Evolutionary conservation across 441 rosid species (phyloP).

Genomic region (Metrosideros polymorpha): DNA sequence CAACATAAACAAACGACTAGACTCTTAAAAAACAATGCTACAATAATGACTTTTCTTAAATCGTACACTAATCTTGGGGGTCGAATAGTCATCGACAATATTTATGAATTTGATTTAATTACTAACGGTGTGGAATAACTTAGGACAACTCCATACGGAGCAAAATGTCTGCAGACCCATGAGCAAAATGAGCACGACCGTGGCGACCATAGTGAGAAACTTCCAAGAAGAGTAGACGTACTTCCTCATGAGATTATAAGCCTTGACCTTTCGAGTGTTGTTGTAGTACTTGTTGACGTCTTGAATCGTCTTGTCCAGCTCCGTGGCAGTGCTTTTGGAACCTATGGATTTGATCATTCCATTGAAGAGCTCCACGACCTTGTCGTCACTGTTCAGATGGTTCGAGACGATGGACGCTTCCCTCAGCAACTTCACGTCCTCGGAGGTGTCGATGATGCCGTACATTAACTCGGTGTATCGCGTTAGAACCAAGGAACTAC

Average conservation of each 20-base stretch:
- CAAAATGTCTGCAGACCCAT: background rate
- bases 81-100: too few relatives aligned
- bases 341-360: background rate
- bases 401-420: background rate
- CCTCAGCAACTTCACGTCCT: background rate
- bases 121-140: background rate
- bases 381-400: background rate
- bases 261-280: background rate
- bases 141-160: background rate
- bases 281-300: background rate
- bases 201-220: background rate
- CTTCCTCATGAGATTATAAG: background rate
- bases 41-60: too few relatives aligned
- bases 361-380: background rate
- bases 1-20: too few relatives aligned
- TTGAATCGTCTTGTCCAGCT: background rate
- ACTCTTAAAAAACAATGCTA: too few relatives aligned
- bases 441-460: background rate
- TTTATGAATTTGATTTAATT: too few relatives aligned
- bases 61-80: too few relatives aligned
- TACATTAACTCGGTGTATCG: background rate
- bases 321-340: background rate
- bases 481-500: background rate
- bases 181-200: background rate
- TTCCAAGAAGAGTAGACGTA: background rate